Base-by-base conservation (phyloP, 1,284 basidiomycete species). In the Rhizoctonia solani region DNA sequence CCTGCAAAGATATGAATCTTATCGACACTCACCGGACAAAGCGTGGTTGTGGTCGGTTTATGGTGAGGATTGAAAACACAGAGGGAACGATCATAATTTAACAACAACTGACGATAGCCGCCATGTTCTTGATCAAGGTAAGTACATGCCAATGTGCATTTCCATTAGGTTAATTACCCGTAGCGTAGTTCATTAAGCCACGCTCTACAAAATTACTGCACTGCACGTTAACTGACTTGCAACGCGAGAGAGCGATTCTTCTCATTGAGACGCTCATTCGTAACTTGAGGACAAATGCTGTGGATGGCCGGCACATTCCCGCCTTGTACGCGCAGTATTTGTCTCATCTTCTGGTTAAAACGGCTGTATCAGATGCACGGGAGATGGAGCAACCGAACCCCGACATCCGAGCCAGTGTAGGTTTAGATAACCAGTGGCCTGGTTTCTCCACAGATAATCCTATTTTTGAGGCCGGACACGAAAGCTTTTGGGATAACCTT, bases 31-130 rank as follows among this genome's bases (percentile, higher is more conserved):
- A 0, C 90, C 92, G 0, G 92, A 94, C 74, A 89, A 88, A 84
- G 87, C 93, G 74, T 93, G 93, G 72, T 82, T 93, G 47, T 92
- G 92, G 73, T 84, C 89, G 1, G 85, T 90, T 0, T 94, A 93
- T 74, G 92, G 89, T 46, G 92, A 89, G 0, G 9, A 39, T n/a
- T n/a, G n/a, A n/a, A n/a, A n/a, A n/a, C n/a, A n/a, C n/a, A n/a
- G n/a, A n/a, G n/a, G n/a, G n/a, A n/a, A n/a, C n/a, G n/a, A n/a
- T n/a, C n/a, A 39, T 39, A 39, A 39, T 39, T 39, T 92, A 91
- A 47, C 14, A 39, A 8, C 47, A 4, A 14, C 3, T 25, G 47
- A 14, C 14, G 19, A 27, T 50, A 50, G 47, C 47, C 47, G 47
- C 47, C 14, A 25, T 25, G 14, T 50, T 50, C 47, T 50, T 50